Evolutionary conservation across 306 rosid species (phyloP), one percentile per base, ranked within the genome.

Genomic region (Benincasa hispida): DNA sequence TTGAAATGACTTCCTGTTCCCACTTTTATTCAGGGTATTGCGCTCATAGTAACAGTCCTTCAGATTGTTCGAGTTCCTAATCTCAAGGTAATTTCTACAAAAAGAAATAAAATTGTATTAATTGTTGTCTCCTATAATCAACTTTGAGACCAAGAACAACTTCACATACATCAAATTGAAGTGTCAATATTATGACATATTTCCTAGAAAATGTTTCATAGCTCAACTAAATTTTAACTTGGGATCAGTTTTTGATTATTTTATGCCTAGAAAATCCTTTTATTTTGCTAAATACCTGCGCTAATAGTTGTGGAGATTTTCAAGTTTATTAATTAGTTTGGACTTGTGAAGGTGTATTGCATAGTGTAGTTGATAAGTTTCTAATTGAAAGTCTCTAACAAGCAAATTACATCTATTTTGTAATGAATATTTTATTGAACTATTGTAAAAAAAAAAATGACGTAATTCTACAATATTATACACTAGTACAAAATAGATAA

Each of bases 31-130:
- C 88, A 94, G 99, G 99, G 98, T 80, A 89, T 93, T 73, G 81
- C 97, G 17, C 85, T 95, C 87, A 95, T 95, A 86, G 86, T 92
- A 78, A 92, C 99, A 39, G 99, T 95, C 87, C 98, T 95, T 86
- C 99, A 95, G 86, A 89, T 95, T 84, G 98, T 95, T 32, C 95
- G 90, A 35, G 84, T 95, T 78, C 99, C 99, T 1, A 95, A 95
- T 90, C 99, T 95, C 83, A 95, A 95, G 99, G 99, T 95, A 79
- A 89, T 77, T 57, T 15, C 47, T 25, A 45, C 22, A 15, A 47
- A 7, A 42, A 70, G 15, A 45, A 15, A 70, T 3, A 39, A 21
- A 41, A 41, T 21, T 67, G 17, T 39, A 5, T 67, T 13, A 47
- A 39, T 15, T 41, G 32, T 17, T 39, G 74, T 67, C 34, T 41